A percentile compares a stretch with the other conserved stretches of the same genome.
These are phyloP conservation scores for Sarocladiaceae sp. DNA, from an alignment of 2,329 filamentous ascomycete species.

Conservation along the genomic window DNA sequence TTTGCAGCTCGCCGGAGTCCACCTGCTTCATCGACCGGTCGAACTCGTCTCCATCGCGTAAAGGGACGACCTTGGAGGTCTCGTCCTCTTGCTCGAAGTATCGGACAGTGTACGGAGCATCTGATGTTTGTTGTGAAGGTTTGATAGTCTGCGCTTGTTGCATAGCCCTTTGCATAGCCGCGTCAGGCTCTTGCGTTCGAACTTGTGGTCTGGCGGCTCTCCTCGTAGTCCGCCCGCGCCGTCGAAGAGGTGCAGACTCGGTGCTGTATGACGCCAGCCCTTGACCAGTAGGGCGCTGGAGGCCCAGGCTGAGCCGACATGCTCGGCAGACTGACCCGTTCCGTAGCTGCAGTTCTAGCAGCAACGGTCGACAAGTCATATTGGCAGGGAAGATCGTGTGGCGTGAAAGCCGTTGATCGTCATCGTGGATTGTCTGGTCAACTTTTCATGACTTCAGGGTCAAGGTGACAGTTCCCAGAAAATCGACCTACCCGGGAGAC, in stretches of 20 bases:
- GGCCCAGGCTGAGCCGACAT: constrained; percentile 24
- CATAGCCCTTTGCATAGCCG: neutral
- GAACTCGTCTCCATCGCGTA: constrained; percentile 35
- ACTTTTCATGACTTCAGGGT: constrained; percentile 17
- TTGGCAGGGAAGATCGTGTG: constrained; percentile 13
- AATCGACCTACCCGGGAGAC: too few species aligned
- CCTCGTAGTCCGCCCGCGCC: neutral
- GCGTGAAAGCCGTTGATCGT: neutral
- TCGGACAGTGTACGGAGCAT: constrained; percentile 29
- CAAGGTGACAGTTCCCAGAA: neutral
- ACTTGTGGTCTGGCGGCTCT: constrained; percentile 15
- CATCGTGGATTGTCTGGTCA: constrained; percentile 4
- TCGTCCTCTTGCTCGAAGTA: constrained; percentile 44
- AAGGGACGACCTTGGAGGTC: constrained; percentile 26
- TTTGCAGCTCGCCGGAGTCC: constrained; percentile 28
- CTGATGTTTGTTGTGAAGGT: neutral
- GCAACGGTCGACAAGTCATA: constrained; percentile 29
- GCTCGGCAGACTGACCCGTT: constrained; percentile 31
- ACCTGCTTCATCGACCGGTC: constrained; percentile 28
- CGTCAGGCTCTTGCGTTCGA: constrained; percentile 11
- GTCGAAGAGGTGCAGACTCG: constrained; percentile 14
- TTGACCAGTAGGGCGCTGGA: constrained; percentile 18
- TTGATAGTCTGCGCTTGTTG: neutral
- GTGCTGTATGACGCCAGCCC: constrained; percentile 28
- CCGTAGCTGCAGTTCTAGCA: constrained; percentile 28